Conservation (phyloP, 768 basidiomycete genomes). For the Megacollybia marginata region DNA sequence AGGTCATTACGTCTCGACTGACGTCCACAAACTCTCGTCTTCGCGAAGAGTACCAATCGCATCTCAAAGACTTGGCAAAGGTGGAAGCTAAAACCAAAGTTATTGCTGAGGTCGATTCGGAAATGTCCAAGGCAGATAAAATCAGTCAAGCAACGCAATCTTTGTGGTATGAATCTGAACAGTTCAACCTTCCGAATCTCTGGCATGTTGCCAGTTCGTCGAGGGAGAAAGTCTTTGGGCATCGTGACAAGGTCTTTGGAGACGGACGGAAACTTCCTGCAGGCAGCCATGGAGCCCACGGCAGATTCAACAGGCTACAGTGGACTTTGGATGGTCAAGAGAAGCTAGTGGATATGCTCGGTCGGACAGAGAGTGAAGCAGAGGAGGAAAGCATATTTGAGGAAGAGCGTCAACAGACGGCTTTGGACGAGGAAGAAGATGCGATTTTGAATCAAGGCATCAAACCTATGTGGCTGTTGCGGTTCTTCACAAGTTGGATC, state of each 20-base stretch:
- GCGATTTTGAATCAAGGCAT: conserved; percentile 51
- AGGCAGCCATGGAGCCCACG: conserved; percentile 51
- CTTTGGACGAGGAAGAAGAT: conserved; percentile 42
- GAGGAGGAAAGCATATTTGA: conserved; percentile 52
- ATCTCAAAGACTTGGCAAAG: conserved; percentile 37
- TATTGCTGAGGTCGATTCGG: conserved; percentile 43
- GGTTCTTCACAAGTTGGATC: conserved; percentile 74
- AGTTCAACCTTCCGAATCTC: conserved; percentile 57
- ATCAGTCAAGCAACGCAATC: conserved; percentile 57
- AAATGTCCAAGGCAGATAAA: conserved; percentile 41
- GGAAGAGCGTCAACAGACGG: conserved; percentile 8
- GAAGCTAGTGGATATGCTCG: conserved; percentile 57
- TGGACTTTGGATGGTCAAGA: conserved; percentile 61
- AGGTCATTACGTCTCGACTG: conserved; percentile 48
- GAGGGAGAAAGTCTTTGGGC: conserved; percentile 52
- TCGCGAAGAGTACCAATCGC: conserved; percentile 50
- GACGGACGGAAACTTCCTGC: conserved; percentile 40
- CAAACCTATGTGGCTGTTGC: conserved; percentile 71
- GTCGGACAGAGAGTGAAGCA: conserved; percentile 70
- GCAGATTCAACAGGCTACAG: conserved; percentile 57
- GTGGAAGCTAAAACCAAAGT: conserved; percentile 40
- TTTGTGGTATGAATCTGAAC: conserved; percentile 65
- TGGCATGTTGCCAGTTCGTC: conserved; percentile 59
- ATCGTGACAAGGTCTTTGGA: conserved; percentile 62
- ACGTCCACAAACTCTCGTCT: conserved; percentile 48